Base-by-base conservation (phyloP, 768 basidiomycete genomes). In the Steccherinum ochraceum region DNA sequence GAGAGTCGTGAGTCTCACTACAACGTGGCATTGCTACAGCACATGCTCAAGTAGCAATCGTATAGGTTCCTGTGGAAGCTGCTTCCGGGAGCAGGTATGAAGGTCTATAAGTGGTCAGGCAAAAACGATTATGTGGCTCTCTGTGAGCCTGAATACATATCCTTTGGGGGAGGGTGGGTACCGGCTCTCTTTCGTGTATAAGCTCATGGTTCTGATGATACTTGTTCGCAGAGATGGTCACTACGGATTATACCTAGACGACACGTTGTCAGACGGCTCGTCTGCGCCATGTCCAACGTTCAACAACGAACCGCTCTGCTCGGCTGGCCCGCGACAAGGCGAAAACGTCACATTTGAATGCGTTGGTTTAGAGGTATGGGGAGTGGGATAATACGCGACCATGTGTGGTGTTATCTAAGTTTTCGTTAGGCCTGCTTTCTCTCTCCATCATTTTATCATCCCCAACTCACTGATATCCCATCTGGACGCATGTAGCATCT, bases 311-410 rank as follows among this genome's bases (percentile, higher is more conserved):
- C 80, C 88, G 0, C 67, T 95, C 13, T 94, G 90, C 63, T 72
- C 76, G 7, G 30, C 20, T 0, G 72, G 75, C 0, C 61, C 69
- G 0, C 69, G 67, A 43, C 72, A 70, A 49, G 78, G 76, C 2
- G 71, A 73, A n/a, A 70, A 72, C 5, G 76, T 77, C 7, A 67
- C 72, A n/a, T 98, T 97, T 57, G 92, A 95, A 61, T 92, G 92
- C 65, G 85, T 95, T 0, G 93, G 87, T 12, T 65, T 98, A 49
- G 94, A 97, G 62, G 90, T 93, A 0, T 96, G 94, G 94, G 85
- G 80, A 3, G 70, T 93, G 40, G 84, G 83, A 1, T 62, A 46
- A 60, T 35, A n/a, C n/a, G n/a, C n/a, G 30, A 35, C 30, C n/a
- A n/a, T n/a, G n/a, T 35, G 7, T 35, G 7, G 16, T 35, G 16